Base-by-base conservation (phyloP, 331 rosid species). In the Dryas integrifolia region DNA sequence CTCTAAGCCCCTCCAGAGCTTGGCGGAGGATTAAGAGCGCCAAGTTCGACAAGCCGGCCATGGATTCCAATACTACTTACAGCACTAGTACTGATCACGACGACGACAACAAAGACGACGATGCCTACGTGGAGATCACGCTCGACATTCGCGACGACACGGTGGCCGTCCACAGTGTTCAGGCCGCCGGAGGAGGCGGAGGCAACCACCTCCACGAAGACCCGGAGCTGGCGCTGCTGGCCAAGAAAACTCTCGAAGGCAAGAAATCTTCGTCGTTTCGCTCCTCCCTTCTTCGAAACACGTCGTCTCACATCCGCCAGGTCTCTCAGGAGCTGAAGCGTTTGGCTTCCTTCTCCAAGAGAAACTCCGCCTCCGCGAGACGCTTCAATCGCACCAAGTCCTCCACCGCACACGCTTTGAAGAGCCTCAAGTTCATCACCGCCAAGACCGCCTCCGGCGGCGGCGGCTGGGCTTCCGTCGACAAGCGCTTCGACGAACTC, bases 251-350 rank as follows among this genome's bases (percentile, higher is more conserved):
- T 10, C 85, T 83, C 1, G 83, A 81, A 47, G 72, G 72, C 24
- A 82, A 72, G 59, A 82, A 68, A 50, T 72, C 87, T 2, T 59
- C 79, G 41, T 85, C 89, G 44, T 82, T 78, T 44, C 77, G 85
- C 2, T 65, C 85, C 4, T 77, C 82, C 1, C 67, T 81, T 6
- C 78, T 86, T 9, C 61, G 87, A 3, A 84, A 21, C 65, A 84
- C 98, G 14, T 88, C 96, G 9, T 57, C 83, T 21, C 85, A 82
- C 1, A 66, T 92, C 49, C 82, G 78, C 30, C 96, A 92, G 9
- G 90, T 90, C 38, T 92, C 98, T 5, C 95, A 90, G 63, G 98
- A 92, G 74, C 82, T 92, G 35, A 86, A 88, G 75, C 89, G 91
- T 2, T 80, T 90, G 12, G 58, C 88, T 40, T 84, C 90, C 0